Evolutionary conservation across 139 green algal genomes (phyloP).

Genomic region (Limnomonas spitsbergensis): DNA sequence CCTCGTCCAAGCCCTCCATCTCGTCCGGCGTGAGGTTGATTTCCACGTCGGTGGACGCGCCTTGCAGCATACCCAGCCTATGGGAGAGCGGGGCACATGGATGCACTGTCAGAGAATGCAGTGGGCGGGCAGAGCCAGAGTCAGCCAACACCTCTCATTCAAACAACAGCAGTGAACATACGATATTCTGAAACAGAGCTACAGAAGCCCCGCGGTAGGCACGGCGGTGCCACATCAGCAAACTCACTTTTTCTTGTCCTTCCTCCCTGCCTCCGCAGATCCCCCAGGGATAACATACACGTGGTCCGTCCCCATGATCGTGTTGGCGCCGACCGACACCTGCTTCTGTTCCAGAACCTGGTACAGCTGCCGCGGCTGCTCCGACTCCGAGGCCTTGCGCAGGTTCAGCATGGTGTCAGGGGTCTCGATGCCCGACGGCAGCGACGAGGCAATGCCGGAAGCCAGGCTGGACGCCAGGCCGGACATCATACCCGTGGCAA

Average conservation of each 20-base stretch:
- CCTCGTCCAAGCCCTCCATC: constrained; percentile 86
- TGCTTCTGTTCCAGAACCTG: constrained; percentile 76
- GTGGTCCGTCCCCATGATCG: constrained; percentile 84
- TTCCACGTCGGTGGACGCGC: constrained; percentile 66
- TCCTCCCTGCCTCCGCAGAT: constrained; percentile 6
- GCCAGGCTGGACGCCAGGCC: constrained; percentile 59
- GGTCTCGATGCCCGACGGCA: constrained; percentile 77
- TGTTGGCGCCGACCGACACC: constrained; percentile 6
- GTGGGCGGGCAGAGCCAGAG: no score
- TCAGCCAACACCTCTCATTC: no score
- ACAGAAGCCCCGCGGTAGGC: no score
- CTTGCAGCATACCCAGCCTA: constrained; percentile 22
- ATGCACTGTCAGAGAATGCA: background rate
- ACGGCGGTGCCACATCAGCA: no score
- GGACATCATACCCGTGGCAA: constrained; percentile 37
- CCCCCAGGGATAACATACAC: constrained; percentile 81
- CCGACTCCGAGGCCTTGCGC: constrained; percentile 69
- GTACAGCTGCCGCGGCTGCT: constrained; percentile 54
- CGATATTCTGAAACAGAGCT: no score
- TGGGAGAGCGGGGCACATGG: background rate
- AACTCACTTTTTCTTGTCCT: constrained; percentile 22
- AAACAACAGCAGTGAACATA: no score
- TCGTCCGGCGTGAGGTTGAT: constrained; percentile 88
- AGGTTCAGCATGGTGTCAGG: constrained; percentile 85
- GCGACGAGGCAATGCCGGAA: constrained; percentile 67